phyloP scores from a whole-genome alignment of 169 alveolate genomes.

The Plasmodium billcollinsi region DNA sequence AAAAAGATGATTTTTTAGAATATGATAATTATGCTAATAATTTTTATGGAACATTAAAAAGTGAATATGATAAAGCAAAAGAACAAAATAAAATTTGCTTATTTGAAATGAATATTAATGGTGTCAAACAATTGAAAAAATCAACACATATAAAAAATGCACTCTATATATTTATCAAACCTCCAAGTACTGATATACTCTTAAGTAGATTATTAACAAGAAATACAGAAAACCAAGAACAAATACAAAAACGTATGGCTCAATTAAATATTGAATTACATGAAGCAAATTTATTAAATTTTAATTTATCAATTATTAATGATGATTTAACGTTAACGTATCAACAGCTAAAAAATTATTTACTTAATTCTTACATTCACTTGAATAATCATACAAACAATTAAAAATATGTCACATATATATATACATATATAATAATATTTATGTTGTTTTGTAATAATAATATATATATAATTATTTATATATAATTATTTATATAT shows the following conservation, averaged over 20 bases:
- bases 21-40: constrained; percentile 87
- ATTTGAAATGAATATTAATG: constrained; percentile 92
- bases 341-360: constrained; percentile 16
- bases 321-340: constrained; percentile 71
- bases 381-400: background rate
- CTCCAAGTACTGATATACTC: constrained; percentile 84
- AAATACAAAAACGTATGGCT: constrained; percentile 85
- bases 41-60: constrained; percentile 89
- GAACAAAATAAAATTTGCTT: constrained; percentile 86
- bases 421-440: constrained; percentile 2
- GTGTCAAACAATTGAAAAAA: constrained; percentile 84
- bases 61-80: constrained; percentile 83
- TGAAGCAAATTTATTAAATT: constrained; percentile 72
- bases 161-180: constrained; percentile 83
- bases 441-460: too few relatives aligned
- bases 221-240: constrained; percentile 89
- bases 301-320: constrained; percentile 69
- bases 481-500: background rate
- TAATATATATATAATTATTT: background rate
- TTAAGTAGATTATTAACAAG: constrained; percentile 89
- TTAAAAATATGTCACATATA: background rate
- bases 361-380: constrained; percentile 18
- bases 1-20: constrained; percentile 88
- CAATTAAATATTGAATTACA: constrained; percentile 89
- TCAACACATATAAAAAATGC: constrained; percentile 78